Evolutionary conservation across 768 basidiomycete species (phyloP).

Genomic region (Trametes meyenii): DNA sequence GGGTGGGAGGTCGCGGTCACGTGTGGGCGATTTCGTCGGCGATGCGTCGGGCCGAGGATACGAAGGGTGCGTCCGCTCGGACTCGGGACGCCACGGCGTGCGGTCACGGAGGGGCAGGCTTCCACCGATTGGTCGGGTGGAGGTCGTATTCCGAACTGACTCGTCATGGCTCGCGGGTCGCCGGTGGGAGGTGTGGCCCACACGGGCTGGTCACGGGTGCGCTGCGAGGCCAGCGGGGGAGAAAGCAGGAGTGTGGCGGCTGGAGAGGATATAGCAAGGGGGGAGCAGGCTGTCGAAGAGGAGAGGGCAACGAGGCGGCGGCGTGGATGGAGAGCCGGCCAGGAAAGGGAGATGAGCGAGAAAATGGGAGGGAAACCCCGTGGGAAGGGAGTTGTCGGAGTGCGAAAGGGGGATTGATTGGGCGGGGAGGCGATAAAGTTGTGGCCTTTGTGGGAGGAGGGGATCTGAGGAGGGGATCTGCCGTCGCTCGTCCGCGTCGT

Average conservation of each 20-base stretch:
- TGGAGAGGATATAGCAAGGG: neutral
- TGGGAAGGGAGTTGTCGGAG: constrained; percentile 15
- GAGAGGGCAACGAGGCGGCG: constrained; percentile 18
- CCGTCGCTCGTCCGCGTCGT: constrained; percentile 3
- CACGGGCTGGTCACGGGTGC: constrained; percentile 1
- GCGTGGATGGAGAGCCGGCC: constrained; percentile 21
- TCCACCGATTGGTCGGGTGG: constrained; percentile 10
- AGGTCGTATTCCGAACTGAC: constrained; percentile 14
- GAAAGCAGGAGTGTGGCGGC: neutral
- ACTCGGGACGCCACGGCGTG: constrained; percentile 11
- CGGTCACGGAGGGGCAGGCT: neutral
- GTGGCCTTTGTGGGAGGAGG: neutral
- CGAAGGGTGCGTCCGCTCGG: neutral
- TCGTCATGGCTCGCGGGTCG: constrained; percentile 14
- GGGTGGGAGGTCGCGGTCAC: constrained; percentile 6
- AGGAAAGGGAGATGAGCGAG: neutral
- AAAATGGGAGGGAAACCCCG: neutral
- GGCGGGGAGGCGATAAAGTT: neutral
- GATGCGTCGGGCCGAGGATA: constrained; percentile 17
- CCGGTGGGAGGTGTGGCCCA: neutral
- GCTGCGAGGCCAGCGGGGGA: neutral
- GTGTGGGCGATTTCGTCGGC: constrained; percentile 15
- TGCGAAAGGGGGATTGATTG: constrained; percentile 5
- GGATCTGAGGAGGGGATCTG: constrained; percentile 10
- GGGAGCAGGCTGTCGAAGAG: constrained; percentile 9